Evolutionary conservation across 768 basidiomycete genomes (phyloP).

Genomic region (Psilocybe sp.): DNA sequence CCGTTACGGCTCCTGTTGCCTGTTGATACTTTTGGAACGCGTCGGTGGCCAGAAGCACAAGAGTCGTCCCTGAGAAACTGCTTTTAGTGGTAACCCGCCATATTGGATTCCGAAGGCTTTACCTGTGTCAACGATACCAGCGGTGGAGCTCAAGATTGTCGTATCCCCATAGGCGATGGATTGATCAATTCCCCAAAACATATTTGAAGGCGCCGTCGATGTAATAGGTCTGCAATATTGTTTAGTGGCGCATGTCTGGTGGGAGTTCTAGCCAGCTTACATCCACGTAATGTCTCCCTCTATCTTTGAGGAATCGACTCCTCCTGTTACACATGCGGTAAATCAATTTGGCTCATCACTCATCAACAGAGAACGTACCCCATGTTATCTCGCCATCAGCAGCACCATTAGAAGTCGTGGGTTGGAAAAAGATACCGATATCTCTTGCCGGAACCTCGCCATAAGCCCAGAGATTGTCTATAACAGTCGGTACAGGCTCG

Average conservation of each 20-base stretch:
- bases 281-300: neutral
- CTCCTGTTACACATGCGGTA: constrained; percentile 17
- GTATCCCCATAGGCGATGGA: constrained; percentile 45
- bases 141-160: constrained; percentile 37
- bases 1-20: constrained; percentile 41
- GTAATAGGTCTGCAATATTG: constrained; percentile 39
- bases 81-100: neutral
- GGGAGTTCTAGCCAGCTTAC: neutral
- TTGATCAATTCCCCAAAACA: constrained; percentile 61
- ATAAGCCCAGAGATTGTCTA: constrained; percentile 45
- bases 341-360: too few species aligned
- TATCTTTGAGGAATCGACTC: constrained; percentile 33
- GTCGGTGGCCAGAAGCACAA: constrained; percentile 43
- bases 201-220: constrained; percentile 34
- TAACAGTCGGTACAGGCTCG: constrained; percentile 47
- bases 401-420: constrained; percentile 30
- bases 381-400: constrained; percentile 55
- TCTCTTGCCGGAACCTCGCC: constrained; percentile 34
- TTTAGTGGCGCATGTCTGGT: neutral
- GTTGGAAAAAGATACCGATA: constrained; percentile 51
- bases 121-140: constrained; percentile 62
- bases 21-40: constrained; percentile 38
- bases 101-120: neutral
- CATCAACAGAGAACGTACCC: constrained; percentile 16
- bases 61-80: constrained; percentile 37